Evolutionary conservation across 2,329 filamentous ascomycete genomes (phyloP), one percentile per base, ranked within the genome.

Genomic region (Curvularia eragrostidis): DNA sequence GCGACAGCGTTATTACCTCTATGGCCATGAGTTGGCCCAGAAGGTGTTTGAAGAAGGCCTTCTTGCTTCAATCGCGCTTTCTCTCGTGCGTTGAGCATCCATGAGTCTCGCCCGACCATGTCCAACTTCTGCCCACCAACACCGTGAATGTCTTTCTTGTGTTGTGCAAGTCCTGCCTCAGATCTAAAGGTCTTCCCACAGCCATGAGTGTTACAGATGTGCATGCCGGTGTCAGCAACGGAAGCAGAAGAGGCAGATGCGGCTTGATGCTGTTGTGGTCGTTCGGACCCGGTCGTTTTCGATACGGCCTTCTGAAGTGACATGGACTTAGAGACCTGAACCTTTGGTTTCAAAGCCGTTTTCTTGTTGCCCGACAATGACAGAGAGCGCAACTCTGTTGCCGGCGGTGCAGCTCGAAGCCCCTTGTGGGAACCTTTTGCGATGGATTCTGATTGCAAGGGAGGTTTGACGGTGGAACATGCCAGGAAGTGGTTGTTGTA

Each of bases 401-500:
- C n/a, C n/a, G 36, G 9, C 23, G 3, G 12, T 36, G 18, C 34
- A 19, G 19, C 47, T 1, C 42, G 28, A n/a, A 9, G 36, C 5
- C 34, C 28, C 28, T 47, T n/a, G 18, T 19, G 3, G 39, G 19
- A 19, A 18, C 36, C 48, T 26, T n/a, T 2, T 12, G 41, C 1
- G 7, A n/a, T 23, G 13, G 43, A 1, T 10, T 30, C 15, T 32
- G 41, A 5, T 6, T 51, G 44, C 3, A 18, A 23, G 6, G n/a
- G 49, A 15, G 44, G 34, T 9, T n/a, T 26, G 21, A 56, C 15
- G 23, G 54, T 46, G 15, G 32, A 32, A 41, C 72, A 75, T n/a
- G 59, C 50, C n/a, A 75, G 54, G 8, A 60, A 39, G 41, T 74
- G 71, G n/a, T 55, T 51, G 32, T 61, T 55, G 46, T 58, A 70